Base-by-base conservation (phyloP, 2,329 filamentous ascomycete genomes). In the Botrytis medusae region DNA sequence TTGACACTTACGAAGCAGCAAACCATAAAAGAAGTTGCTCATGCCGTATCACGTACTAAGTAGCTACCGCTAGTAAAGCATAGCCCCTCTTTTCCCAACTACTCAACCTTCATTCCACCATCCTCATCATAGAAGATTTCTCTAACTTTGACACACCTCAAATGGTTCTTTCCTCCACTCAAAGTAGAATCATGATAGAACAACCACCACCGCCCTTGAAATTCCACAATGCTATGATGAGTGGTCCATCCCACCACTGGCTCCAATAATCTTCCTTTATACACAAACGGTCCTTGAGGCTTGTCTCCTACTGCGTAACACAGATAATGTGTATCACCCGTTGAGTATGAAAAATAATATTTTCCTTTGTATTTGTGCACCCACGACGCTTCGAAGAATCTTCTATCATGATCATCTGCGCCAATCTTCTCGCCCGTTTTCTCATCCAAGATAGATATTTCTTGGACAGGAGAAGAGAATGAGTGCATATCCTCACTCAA, bases 351-450 rank as follows among this genome's bases (percentile, higher is more conserved):
- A 80, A 94, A 92, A 84, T 93, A 93, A 83, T 94, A 94, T 74
- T 84, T 87, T 2, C 86, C 90, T 0, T 86, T 83, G 79, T 89
- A 88, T 85, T 92, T 93, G 83, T 94, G 92, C 86, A 93, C 85
- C 92, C 92, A 94, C 2, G 92, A 89, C 0, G 92, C 92, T 83
- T 95, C 92, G 81, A 95, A 94, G 86, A 95, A 95, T 12, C 92
- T 86, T 25, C 90, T 82, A 74, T 91, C 90, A 80, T 94, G 92
- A 81, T 94, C 91, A 77, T 91, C 87, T 16, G 90, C 89, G 1
- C 83, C 79, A 68, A 94, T 84, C 0, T 86, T 88, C 79, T 87
- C 80, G 9, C 88, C 88, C 1, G 51, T 40, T 77, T 90, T 88
- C 9, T 85, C 85, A 61, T 89, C 91, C 10, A 93, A 48, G 77